phyloP scores from a whole-genome alignment of 148 eudicot species.

The Fagopyrum homotropicum region DNA sequence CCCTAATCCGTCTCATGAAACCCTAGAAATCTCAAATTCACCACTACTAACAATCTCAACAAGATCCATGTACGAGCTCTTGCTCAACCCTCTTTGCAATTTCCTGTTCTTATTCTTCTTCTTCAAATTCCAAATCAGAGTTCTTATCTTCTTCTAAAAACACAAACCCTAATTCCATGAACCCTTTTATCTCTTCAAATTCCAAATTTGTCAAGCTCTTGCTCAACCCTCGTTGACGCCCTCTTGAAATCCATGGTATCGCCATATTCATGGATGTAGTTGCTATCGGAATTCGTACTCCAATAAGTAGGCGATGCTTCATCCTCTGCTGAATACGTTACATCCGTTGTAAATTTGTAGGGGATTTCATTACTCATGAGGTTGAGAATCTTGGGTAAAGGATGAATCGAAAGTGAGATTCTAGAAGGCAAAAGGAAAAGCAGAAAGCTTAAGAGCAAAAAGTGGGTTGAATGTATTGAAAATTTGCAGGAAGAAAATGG shows the following conservation, averaged over 20 bases:
- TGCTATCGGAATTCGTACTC: neutral
- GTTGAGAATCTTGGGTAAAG: neutral
- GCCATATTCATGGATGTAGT: neutral
- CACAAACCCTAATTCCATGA: neutral
- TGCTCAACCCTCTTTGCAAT: no score
- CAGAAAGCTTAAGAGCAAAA: neutral
- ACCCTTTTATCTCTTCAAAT: conserved; percentile 11
- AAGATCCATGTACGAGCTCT: conserved; percentile 1
- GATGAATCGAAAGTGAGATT: neutral
- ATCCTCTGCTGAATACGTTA: neutral
- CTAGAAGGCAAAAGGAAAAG: neutral
- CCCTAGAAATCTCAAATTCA: neutral
- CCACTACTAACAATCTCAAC: neutral
- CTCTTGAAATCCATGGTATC: neutral
- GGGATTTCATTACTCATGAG: neutral
- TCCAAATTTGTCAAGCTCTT: no score
- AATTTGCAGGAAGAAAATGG: neutral
- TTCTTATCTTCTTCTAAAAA: no score
- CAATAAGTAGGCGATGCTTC: neutral
- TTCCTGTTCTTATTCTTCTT: no score
- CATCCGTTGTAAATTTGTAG: no score
- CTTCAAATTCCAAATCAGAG: no score
- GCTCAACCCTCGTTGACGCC: neutral
- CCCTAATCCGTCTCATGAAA: neutral
- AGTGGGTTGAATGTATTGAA: neutral